Conservation (phyloP, 176 grass and related monocot genomes). For the Coix lacrymajobi region DNA sequence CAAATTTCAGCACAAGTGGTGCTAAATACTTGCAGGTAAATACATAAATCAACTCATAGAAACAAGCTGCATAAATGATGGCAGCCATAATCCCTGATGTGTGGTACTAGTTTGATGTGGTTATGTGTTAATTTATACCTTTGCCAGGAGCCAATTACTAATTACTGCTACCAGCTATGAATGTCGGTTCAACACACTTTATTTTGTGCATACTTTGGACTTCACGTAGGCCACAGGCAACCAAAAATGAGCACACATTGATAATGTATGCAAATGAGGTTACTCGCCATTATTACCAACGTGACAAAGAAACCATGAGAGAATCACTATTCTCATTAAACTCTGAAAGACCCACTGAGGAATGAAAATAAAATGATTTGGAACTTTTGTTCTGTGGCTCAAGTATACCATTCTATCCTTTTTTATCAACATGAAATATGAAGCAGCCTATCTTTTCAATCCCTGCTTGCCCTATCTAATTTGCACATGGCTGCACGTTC, state of each 20-base stretch:
- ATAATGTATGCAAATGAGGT: background rate
- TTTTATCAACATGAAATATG: background rate
- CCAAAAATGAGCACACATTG: background rate
- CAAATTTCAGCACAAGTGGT: constrained; percentile 25
- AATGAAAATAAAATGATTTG: background rate
- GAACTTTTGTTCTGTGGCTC: background rate
- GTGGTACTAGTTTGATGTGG: background rate
- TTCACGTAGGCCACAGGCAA: background rate
- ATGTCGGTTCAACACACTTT: background rate
- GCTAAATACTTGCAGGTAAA: background rate
- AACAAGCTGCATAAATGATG: background rate
- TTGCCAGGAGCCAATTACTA: background rate
- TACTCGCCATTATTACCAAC: background rate
- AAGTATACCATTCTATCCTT: background rate
- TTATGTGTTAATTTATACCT: background rate
- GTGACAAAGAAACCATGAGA: background rate
- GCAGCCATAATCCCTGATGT: background rate
- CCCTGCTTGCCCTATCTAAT: background rate
- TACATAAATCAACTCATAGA: background rate
- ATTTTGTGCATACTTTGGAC: background rate
- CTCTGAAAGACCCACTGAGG: background rate
- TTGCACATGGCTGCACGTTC: background rate
- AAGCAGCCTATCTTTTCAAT: background rate
- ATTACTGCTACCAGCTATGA: background rate
- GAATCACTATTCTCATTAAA: background rate